Percentiles rank a stretch among this genome's conserved stretches.
Evolutionary conservation across 2,329 filamentous ascomycete species (phyloP).

Genomic region (Cytospora leucostoma): DNA sequence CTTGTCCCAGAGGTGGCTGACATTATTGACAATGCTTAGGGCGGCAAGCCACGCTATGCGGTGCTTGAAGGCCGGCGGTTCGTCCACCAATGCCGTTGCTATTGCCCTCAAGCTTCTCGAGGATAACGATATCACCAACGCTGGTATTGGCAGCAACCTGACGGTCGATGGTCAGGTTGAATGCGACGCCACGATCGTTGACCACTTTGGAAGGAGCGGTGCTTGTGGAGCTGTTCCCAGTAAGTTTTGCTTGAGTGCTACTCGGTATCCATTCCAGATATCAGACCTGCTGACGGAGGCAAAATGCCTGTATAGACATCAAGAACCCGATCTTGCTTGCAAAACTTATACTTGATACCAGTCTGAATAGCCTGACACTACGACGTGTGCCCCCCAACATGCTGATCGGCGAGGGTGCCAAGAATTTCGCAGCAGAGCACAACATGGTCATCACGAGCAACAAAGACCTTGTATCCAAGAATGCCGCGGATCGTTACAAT

Average conservation of each 20-base stretch:
- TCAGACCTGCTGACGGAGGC: not conserved
- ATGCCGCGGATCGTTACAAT: slow-evolving; percentile 74
- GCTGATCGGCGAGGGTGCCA: slow-evolving; percentile 82
- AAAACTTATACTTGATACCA: slow-evolving; percentile 76
- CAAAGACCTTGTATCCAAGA: slow-evolving; percentile 76
- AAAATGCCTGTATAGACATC: slow-evolving; percentile 62
- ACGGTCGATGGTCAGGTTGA: slow-evolving; percentile 89
- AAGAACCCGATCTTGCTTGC: slow-evolving; percentile 91
- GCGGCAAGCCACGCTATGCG: slow-evolving; percentile 84
- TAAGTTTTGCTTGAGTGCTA: slow-evolving; percentile 53
- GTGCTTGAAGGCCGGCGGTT: slow-evolving; percentile 74
- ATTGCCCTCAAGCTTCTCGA: slow-evolving; percentile 85
- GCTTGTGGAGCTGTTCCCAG: slow-evolving; percentile 89
- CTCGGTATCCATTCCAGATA: not conserved
- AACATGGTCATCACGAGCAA: slow-evolving; percentile 73
- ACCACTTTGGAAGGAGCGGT: slow-evolving; percentile 87
- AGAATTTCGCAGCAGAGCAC: slow-evolving; percentile 79
- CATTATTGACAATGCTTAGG: slow-evolving; percentile 46
- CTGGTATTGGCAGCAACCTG: slow-evolving; percentile 93
- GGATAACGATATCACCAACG: slow-evolving; percentile 94
- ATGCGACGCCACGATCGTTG: slow-evolving; percentile 90
- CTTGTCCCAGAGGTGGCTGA: not conserved
- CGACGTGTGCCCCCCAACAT: slow-evolving; percentile 91
- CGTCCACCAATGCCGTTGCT: slow-evolving; percentile 86
- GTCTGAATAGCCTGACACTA: slow-evolving; percentile 75